Conservation (phyloP, 192 early-diverging fungal species). For the Rhizophagus sp. region DNA sequence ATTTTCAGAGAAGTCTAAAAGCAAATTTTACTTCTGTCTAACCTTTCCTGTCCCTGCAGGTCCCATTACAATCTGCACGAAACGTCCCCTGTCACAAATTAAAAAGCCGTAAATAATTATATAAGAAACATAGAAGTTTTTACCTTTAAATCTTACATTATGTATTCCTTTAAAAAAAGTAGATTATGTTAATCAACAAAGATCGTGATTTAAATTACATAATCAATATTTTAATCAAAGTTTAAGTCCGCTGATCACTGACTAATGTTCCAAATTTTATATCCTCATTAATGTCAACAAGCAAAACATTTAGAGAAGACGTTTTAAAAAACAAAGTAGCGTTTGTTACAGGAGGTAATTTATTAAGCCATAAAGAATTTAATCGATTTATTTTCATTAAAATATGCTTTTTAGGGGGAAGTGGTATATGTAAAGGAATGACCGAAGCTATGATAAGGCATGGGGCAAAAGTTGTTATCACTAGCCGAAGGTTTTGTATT, state of each 20-base stretch:
- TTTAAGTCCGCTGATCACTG: no score
- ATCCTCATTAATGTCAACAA: not conserved
- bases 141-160: no score
- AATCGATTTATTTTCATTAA: conserved; percentile 13
- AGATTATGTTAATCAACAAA: no score
- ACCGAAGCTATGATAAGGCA: conserved; percentile 63
- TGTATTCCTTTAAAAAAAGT: no score
- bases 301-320: conserved; percentile 41
- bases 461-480: conserved; percentile 62
- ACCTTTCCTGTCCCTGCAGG: conserved; percentile 92
- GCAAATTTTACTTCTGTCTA: not conserved
- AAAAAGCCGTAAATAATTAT: not conserved
- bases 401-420: conserved; percentile 42
- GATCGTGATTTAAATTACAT: no score
- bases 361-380: not conserved
- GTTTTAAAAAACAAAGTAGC: conserved; percentile 63
- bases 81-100: conserved; percentile 56
- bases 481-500: conserved; percentile 53
- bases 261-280: no score
- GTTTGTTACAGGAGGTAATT: conserved; percentile 54
- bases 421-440: conserved; percentile 71
- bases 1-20: not conserved
- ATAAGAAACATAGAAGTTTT: not conserved
- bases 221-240: no score
- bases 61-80: conserved; percentile 95